phyloP scores from a whole-genome alignment of 495 filamentous ascomycete genomes.

The Tuber microsphaerosporum region DNA sequence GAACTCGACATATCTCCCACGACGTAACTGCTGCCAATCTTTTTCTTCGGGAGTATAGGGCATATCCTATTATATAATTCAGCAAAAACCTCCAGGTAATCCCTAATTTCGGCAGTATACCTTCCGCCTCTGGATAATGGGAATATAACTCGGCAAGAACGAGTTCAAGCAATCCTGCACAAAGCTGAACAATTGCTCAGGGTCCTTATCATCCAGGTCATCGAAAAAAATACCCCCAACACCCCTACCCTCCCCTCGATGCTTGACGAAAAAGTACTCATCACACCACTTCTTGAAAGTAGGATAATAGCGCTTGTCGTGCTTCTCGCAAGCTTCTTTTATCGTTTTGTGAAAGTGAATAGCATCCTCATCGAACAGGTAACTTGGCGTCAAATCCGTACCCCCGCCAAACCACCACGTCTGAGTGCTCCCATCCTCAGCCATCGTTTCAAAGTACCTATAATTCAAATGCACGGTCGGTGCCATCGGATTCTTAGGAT shows the following conservation, averaged over 20 bases:
- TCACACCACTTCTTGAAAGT: conserved; percentile 98
- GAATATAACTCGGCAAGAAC: conserved; percentile 86
- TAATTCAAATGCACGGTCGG: conserved; percentile 98
- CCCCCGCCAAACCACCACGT: conserved; percentile 98
- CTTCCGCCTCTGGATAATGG: conserved; percentile 78
- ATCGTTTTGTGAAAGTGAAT: conserved; percentile 92
- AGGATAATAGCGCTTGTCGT: conserved; percentile 87
- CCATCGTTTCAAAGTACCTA: conserved; percentile 94
- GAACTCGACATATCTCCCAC: conserved; percentile 95
- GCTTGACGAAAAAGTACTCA: conserved; percentile 88
- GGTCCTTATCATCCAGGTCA: conserved; percentile 85
- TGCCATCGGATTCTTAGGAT: conserved; percentile 90
- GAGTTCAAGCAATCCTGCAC: conserved; percentile 73
- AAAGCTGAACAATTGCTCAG: conserved; percentile 88
- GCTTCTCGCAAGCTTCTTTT: conserved; percentile 87
- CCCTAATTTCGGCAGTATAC: conserved; percentile 38
- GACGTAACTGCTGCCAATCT: conserved; percentile 89
- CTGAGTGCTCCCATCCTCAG: conserved; percentile 61
- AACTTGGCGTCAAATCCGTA: conserved; percentile 85
- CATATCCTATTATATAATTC: conserved; percentile 51
- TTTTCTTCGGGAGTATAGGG: conserved; percentile 76
- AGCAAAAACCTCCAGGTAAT: not conserved
- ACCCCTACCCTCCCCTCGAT: conserved; percentile 81
- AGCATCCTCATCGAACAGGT: conserved; percentile 93
- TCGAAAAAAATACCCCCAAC: conserved; percentile 98